Conservation (phyloP, 164 flowering plant genomes). For the Platanus orientalis region DNA sequence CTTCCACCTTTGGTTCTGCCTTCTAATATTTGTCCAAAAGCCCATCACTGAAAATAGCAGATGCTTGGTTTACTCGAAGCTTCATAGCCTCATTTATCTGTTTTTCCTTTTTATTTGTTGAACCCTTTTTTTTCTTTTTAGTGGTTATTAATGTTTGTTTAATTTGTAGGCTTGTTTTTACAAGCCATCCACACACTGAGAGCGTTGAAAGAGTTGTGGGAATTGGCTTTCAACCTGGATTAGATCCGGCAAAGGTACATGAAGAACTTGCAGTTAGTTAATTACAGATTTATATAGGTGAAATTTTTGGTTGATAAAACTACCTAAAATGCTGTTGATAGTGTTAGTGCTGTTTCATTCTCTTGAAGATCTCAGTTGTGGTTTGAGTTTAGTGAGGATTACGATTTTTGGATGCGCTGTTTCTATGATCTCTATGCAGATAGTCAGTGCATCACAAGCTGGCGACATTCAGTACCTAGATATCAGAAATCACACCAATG, state of each 20-base stretch:
- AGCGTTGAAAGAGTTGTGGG: conserved; percentile 77
- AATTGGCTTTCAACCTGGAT: conserved; percentile 92
- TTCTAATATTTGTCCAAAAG: too few species aligned
- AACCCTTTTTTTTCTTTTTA: background rate
- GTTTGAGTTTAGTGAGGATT: background rate
- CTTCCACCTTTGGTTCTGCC: too few species aligned
- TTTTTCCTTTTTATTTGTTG: too few species aligned
- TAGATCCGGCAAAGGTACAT: conserved; percentile 71
- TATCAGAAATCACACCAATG: conserved; percentile 45
- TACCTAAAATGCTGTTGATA: background rate
- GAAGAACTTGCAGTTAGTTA: background rate
- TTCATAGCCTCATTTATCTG: too few species aligned
- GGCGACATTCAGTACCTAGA: conserved; percentile 93
- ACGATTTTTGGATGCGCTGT: background rate
- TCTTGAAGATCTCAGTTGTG: background rate
- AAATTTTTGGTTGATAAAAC: background rate
- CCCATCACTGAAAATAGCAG: too few species aligned
- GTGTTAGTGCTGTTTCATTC: background rate
- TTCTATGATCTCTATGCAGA: conserved; percentile 19
- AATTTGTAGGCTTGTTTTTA: conserved; percentile 57
- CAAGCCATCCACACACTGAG: conserved; percentile 61
- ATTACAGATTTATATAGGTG: background rate
- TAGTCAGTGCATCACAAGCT: conserved; percentile 90
- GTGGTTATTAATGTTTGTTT: background rate
- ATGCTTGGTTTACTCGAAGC: too few species aligned